A percentile compares a stretch with the other conserved stretches of the same genome.
phyloP scores from a whole-genome alignment of 768 basidiomycete species.

The Trametes cubensis region DNA sequence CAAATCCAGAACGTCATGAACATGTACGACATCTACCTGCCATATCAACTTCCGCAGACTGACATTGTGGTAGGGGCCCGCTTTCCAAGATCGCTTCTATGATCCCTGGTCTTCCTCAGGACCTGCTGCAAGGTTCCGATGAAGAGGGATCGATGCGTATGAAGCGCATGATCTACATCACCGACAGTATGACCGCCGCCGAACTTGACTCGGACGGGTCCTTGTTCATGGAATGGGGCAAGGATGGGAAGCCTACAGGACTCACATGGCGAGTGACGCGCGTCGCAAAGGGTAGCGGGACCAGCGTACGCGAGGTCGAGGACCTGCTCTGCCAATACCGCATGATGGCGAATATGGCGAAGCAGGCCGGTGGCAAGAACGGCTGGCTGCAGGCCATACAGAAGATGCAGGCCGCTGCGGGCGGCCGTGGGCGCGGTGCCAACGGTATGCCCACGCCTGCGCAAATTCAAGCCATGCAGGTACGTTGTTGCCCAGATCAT shows the following conservation, averaged over 20 bases:
- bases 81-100: slow-evolving; percentile 98
- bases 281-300: slow-evolving; percentile 92
- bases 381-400: slow-evolving; percentile 91
- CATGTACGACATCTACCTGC: slow-evolving; percentile 60
- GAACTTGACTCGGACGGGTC: slow-evolving; percentile 96
- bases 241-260: slow-evolving; percentile 82
- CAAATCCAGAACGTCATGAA: slow-evolving; percentile 98
- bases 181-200: slow-evolving; percentile 92
- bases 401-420: slow-evolving; percentile 87
- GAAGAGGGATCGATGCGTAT: slow-evolving; percentile 89
- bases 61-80: slow-evolving; percentile 73
- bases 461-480: slow-evolving; percentile 94
- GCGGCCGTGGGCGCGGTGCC: slow-evolving; percentile 83
- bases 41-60: slow-evolving; percentile 4
- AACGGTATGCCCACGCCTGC: slow-evolving; percentile 91
- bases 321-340: slow-evolving; percentile 94
- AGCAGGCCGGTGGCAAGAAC: slow-evolving; percentile 96
- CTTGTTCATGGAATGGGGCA: slow-evolving; percentile 82
- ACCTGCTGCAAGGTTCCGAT: slow-evolving; percentile 87
- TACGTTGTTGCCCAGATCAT: slow-evolving; percentile 48
- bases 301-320: slow-evolving; percentile 96
- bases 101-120: slow-evolving; percentile 96
- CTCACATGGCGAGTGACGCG: slow-evolving; percentile 89
- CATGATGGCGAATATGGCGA: slow-evolving; percentile 99
- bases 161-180: slow-evolving; percentile 99